Base-by-base conservation (phyloP, 495 filamentous ascomycete species). In the Aspergillus conjunctus region DNA sequence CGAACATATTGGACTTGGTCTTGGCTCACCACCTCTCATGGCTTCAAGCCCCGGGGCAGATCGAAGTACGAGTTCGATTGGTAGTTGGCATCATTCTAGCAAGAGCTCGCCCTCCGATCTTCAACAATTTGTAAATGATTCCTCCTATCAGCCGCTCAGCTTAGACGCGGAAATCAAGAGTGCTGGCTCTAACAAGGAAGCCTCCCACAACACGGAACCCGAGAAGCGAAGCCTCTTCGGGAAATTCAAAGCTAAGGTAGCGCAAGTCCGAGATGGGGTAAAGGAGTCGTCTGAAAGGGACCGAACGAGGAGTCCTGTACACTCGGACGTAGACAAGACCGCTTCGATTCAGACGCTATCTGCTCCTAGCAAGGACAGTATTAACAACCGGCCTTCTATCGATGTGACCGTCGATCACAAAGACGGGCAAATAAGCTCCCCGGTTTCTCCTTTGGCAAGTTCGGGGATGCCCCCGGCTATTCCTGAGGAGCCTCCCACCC, bases 161-260 rank as follows among this genome's bases (percentile, higher is more conserved):
- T 68, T 64, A 55, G 73, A 76, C 61, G 71, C 73, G n/a, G 71
- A 73, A 66, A 64, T 72, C 55, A 70, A 62, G 64, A 71, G 61
- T 63, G 63, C 62, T 61, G 70, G 26, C 26, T 48, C 72, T 44
- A 73, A 73, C 46, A 73, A 73, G 49, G 68, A 73, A 51, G 58
- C 63, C 33, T 78, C 59, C 61, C 64, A 53, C 58, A 77, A 68
- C 66, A 77, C 74, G 67, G 81, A 78, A 72, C 83, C 71, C 20
- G 82, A 86, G 69, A 80, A 81, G 61, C 90, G 85, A 61, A 88
- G 90, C n/a, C 81, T 91, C 6, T 81, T 95, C 51, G 87, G 85
- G 15, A 96, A 93, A 83, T 83, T 97, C 63, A 90, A 90, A 68
- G 88, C 86, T 62, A 96, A 94, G 74, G 85, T 94, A 43, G 83